Conservation (phyloP, 352 stramenopile species). For the Aphanomyces invadans region DNA sequence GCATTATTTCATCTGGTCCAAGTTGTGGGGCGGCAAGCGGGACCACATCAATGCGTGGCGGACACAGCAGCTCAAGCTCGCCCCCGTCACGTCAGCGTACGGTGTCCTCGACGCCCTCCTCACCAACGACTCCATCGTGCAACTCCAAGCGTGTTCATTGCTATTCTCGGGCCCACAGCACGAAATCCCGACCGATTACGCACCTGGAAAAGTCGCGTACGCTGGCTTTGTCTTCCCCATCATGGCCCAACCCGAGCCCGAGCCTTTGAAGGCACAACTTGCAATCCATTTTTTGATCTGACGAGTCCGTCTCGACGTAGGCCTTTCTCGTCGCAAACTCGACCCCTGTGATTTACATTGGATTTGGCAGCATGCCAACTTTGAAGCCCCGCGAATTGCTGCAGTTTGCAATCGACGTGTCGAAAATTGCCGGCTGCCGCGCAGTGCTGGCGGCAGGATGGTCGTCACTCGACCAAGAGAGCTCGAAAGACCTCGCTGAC, state of each 20-base stretch:
- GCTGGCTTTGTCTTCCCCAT: constrained; percentile 6
- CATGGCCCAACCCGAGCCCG: background rate
- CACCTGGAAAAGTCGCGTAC: constrained; percentile 4
- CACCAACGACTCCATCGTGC: background rate
- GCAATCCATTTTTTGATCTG: no score
- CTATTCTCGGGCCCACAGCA: background rate
- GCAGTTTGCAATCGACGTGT: constrained; percentile 5
- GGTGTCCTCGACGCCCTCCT: constrained; percentile 3
- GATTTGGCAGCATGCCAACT: constrained; percentile 24
- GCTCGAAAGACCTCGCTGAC: background rate
- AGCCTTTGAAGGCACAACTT: background rate
- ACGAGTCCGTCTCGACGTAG: background rate
- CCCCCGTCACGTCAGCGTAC: background rate
- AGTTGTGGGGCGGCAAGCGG: constrained; percentile 5
- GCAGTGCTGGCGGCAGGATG: constrained; percentile 3
- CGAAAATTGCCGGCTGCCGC: background rate
- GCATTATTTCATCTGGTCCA: background rate
- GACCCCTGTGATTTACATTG: constrained; percentile 16
- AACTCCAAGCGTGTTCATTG: background rate
- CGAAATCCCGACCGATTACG: background rate
- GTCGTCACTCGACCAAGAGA: background rate
- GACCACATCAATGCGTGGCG: constrained; percentile 16
- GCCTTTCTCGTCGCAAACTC: background rate
- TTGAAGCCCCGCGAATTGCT: background rate
- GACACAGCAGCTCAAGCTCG: background rate